phyloP scores from a whole-genome alignment of 495 filamentous ascomycete species.

The Penicillium dipodomyicola region DNA sequence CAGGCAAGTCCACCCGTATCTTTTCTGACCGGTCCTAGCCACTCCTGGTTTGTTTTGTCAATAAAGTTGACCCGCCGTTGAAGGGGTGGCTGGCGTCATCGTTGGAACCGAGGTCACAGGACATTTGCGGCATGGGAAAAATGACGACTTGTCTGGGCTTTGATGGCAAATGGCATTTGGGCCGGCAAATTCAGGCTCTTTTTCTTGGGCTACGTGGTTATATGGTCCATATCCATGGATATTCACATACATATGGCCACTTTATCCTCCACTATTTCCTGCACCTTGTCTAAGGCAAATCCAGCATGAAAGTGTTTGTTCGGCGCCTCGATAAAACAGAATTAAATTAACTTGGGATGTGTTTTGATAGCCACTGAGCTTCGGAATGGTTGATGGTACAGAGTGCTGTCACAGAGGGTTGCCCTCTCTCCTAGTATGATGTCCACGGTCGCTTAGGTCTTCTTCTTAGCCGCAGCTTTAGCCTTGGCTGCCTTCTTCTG shows the following conservation, averaged over 20 bases:
- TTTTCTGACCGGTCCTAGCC: not conserved
- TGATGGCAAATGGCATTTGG: not conserved
- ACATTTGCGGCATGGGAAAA: not conserved
- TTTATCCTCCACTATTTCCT: not conserved
- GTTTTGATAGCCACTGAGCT: slow-evolving; percentile 5
- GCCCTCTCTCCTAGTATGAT: not conserved
- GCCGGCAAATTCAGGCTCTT: not conserved
- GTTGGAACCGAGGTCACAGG: slow-evolving; percentile 9
- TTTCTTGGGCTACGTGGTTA: not conserved
- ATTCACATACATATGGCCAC: not conserved
- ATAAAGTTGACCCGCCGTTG: slow-evolving; percentile 3
- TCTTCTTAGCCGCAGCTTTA: slow-evolving; percentile 68
- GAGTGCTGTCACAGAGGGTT: slow-evolving; percentile 1
- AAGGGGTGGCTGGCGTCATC: slow-evolving; percentile 9
- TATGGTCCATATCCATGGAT: not conserved
- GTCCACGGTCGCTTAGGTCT: slow-evolving; percentile 50
- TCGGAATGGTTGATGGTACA: slow-evolving; percentile 6
- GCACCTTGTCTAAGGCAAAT: not conserved
- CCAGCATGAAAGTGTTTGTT: not conserved
- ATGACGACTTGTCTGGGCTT: slow-evolving; percentile 4
- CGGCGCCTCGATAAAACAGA: not conserved
- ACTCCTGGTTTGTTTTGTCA: slow-evolving; percentile 6
- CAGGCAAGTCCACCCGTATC: slow-evolving; percentile 1
- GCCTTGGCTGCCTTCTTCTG: slow-evolving; percentile 94
- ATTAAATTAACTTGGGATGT: slow-evolving; percentile 8